Conservation (phyloP, 2,329 filamentous ascomycete genomes). For the Diaporthe velutina region DNA sequence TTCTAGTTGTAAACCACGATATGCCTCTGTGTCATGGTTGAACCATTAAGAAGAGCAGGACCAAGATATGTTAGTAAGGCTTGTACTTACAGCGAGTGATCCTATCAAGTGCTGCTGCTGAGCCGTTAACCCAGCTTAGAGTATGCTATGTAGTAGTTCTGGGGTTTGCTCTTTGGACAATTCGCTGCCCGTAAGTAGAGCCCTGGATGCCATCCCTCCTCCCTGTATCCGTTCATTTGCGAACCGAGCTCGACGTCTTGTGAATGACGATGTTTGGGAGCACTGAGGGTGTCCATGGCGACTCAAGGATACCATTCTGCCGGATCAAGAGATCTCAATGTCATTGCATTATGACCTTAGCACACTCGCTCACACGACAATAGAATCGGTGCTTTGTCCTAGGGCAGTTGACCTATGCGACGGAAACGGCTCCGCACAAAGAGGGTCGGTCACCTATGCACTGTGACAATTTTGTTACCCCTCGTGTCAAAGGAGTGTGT, state of each 20-base stretch:
- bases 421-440: slow-evolving; percentile 15
- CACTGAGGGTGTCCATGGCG: no score
- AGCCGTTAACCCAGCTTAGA: background rate
- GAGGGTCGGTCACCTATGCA: background rate
- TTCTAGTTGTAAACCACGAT: background rate
- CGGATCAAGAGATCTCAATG: background rate
- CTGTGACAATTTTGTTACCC: background rate
- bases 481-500: background rate
- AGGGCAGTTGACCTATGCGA: background rate
- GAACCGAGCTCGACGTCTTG: background rate
- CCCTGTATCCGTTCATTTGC: background rate
- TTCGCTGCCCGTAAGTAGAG: background rate
- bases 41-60: background rate
- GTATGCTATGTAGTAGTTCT: no score
- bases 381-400: background rate
- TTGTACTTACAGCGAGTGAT: background rate
- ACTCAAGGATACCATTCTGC: background rate
- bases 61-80: background rate
- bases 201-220: background rate
- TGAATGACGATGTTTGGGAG: background rate
- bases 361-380: no score
- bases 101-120: background rate
- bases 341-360: no score
- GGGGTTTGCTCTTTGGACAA: background rate
- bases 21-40: background rate